Base-by-base conservation (phyloP, 331 rosid genomes). In the Arachis monticola region DNA sequence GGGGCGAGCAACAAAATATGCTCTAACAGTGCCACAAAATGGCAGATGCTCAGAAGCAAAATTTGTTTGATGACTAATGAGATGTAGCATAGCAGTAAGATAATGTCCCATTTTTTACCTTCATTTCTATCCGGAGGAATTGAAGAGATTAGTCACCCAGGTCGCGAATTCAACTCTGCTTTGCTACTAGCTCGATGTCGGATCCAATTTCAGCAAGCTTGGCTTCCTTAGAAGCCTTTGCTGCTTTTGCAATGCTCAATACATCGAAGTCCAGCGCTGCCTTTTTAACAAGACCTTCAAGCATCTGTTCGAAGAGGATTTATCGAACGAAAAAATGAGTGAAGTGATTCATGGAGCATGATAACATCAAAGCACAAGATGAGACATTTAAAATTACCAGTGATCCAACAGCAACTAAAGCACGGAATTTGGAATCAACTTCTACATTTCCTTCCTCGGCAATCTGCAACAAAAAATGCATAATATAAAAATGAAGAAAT, bases 341-440 rank as follows among this genome's bases (percentile, higher is more conserved):
- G 52, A 64, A 52, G 30, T 64, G 77, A 32, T 58, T 77, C 56
- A 69, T 8, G 3, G 27, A 66, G 50, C 5, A 11, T 41, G 30
- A 66, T 46, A 68, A 31, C 31, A 56, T 62, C 60, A 35, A 62
- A 64, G 41, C 51, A 61, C 8, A 38, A 58, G 13, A 58, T 47
- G 8, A 27, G 62, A 75, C 60, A 48, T 60, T 40, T 38, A 1
- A 80, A 66, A 64, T 35, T 80, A 94, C 99, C 99, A 94, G 79
- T 42, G 99, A 88, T 81, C 99, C 99, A 77, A 90, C 90, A 64
- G 99, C 99, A 80, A 94, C 97, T 77, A 94, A 85, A 74, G 91
- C 92, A 65, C 97, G 93, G 72, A 86, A 94, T 73, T 88, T 94
- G 68, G 99, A 83, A 88, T 92, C 99, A 42, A 8, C 85, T n/a